Percentiles rank a stretch among this genome's conserved stretches.
Conservation (phyloP, 2,329 filamentous ascomycete genomes). For the Aspergillus clavatus region DNA sequence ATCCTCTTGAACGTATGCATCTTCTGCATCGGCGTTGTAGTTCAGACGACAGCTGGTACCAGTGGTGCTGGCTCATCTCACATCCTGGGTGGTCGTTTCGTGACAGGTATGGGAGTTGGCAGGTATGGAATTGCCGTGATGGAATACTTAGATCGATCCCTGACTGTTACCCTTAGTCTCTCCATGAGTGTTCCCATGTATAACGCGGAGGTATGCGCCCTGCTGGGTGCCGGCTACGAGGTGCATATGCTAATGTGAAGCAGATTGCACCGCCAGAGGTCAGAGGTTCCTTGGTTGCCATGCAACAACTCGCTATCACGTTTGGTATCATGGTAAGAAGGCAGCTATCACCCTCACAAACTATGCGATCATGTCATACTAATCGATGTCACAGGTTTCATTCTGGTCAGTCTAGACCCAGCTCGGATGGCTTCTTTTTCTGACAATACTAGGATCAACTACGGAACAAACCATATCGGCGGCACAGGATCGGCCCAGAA, state of each 20-base stretch:
- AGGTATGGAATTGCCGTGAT: constrained; percentile 26
- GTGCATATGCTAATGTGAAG: constrained; percentile 51
- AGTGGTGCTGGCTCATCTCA: constrained; percentile 47
- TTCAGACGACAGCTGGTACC: constrained; percentile 57
- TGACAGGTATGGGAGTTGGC: constrained; percentile 55
- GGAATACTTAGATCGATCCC: neutral
- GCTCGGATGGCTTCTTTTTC: constrained; percentile 9
- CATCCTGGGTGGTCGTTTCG: constrained; percentile 67
- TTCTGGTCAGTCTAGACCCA: constrained; percentile 27
- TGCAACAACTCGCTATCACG: constrained; percentile 43
- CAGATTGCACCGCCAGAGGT: constrained; percentile 28
- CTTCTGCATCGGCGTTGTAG: constrained; percentile 65
- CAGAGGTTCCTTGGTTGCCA: neutral
- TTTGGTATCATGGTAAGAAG: constrained; percentile 58
- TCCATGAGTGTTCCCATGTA: constrained; percentile 45
- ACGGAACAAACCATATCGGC: constrained; percentile 55
- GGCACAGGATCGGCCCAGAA: constrained; percentile 44
- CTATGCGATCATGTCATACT: neutral
- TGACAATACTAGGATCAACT: constrained; percentile 24
- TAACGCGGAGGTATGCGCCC: constrained; percentile 45
- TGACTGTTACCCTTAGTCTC: constrained; percentile 1
- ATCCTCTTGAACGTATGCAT: constrained; percentile 62
- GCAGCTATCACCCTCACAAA: constrained; percentile 30
- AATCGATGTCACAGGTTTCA: constrained; percentile 6
- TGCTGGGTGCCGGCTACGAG: neutral